Base-by-base conservation (phyloP, 768 basidiomycete genomes). In the Chalciporus sphaerocephalus region DNA sequence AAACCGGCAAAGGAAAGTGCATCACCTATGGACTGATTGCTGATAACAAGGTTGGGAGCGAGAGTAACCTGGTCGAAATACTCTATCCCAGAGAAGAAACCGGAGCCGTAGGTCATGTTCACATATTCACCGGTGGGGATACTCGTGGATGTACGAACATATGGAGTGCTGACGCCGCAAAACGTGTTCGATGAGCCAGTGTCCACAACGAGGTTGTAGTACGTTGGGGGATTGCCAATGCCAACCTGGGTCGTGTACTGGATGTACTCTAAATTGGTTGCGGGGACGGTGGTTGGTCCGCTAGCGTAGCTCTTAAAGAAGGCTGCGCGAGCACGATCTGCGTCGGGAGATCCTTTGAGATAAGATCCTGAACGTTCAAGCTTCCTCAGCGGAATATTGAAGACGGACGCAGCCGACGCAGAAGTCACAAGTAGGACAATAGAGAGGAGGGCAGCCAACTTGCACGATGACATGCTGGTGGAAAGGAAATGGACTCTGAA, bases 21-120 rank as follows among this genome's bases (percentile, higher is more conserved):
- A 27, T 48, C 48, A 56, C 58, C 63, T 24, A 65, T 64, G 32
- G 53, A 53, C 22, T 65, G 63, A 12, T 52, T 53, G 2, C 32
- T 33, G 40, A 64, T 57, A 22, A 59, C 49, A 13, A 65, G 46
- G 20, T 38, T 38, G 3, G 43, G 27, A 9, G 56, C 51, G 20
- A 65, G 35, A n/a, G 54, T 53, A 25, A 63, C 54, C 27, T 47
- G 44, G 36, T 61, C 62, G 15, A 39, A n/a, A 25, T 47, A 74
- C 52, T 72, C 71, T 30, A 59, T 65, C 16, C 72, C 69, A 65
- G 25, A 30, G 39, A 59, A 41, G 30, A 39, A 55, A 6, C 47
- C 51, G 6, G 1, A 2, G 7, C 44, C 33, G 25, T 43, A 48
- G 4, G 9, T 24, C 5, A 48, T 27, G 5, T 32, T 40, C 24